Evolutionary conservation across 352 stramenopile genomes (phyloP), one percentile per base, ranked within the genome.

Genomic region (Phytophthora ohioensis): DNA sequence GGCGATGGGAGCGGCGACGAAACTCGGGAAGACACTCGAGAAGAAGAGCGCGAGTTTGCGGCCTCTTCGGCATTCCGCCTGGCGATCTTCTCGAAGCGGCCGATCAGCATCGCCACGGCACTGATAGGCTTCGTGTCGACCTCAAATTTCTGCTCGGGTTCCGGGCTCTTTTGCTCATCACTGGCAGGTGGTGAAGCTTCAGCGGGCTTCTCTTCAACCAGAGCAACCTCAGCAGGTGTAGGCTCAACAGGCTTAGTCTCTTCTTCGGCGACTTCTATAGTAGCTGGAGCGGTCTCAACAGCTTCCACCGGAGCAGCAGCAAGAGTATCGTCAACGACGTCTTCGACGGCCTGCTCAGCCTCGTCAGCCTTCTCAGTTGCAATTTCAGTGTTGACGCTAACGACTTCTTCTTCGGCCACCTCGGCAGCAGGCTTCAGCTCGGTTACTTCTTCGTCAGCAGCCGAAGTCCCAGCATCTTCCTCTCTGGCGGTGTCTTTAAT

Each of bases 21-120:
- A 34, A 47, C 51, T 53, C 59, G 51, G 3, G 67, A 66, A 30
- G 65, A 67, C 8, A 49, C 39, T n/a, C 60, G 55, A 10, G 59
- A 71, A 43, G 48, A 72, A 4, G 55, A 15, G 27, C 71, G 56
- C 11, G 61, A 71, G 21, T 15, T 65, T 2, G 61, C 56, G 43
- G 54, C 60, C 57, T 75, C 57, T 5, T 30, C 36, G 5, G 57
- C 71, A 12, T 79, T 68, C 17, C 17, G 45, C 39, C 55, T 62
- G 9, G 72, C 72, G n/a, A 79, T 55, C n/a, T 70, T 9, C 56
- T 79, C 72, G 32, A 63, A 79, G 43, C 72, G 72, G n/a, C 62
- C 63, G 43, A 79, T 79, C 9, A 79, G 60, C 41, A 66, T 70
- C 0, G 63, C n/a, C 11, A 79, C 72, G 27, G 72, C 57, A 45